phyloP scores from a whole-genome alignment of 345 rosid species.

The Euclidium syriacum region DNA sequence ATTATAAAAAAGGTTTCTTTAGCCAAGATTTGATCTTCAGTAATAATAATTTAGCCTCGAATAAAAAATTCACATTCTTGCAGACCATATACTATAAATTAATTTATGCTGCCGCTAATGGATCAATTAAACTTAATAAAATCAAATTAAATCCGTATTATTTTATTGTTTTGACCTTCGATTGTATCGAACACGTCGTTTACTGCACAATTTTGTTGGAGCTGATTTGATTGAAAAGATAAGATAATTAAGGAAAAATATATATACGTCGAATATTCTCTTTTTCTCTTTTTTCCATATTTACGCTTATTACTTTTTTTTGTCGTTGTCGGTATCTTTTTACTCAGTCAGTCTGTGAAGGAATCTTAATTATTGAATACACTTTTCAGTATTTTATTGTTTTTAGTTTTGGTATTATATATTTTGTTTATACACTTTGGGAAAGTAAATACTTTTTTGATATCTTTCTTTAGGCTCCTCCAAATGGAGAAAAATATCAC shows the following conservation, averaged over 20 bases:
- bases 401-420: no score
- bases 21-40: not conserved
- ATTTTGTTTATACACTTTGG: no score
- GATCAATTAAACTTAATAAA: no score
- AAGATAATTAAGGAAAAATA: not conserved
- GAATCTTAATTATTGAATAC: not conserved
- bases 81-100: no score
- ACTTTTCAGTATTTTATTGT: no score
- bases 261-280: not conserved
- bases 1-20: not conserved
- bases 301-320: not conserved
- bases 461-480: no score
- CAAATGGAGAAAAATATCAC: no score
- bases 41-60: not conserved
- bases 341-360: not conserved
- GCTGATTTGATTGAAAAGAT: not conserved
- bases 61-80: no score
- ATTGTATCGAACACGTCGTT: not conserved
- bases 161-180: no score
- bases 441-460: no score
- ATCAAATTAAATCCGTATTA: no score
- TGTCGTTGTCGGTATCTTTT: not conserved
- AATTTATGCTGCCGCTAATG: no score
- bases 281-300: not conserved
- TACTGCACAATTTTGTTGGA: not conserved